phyloP scores from a whole-genome alignment of 148 eudicot genomes.

The Camellia japonica region DNA sequence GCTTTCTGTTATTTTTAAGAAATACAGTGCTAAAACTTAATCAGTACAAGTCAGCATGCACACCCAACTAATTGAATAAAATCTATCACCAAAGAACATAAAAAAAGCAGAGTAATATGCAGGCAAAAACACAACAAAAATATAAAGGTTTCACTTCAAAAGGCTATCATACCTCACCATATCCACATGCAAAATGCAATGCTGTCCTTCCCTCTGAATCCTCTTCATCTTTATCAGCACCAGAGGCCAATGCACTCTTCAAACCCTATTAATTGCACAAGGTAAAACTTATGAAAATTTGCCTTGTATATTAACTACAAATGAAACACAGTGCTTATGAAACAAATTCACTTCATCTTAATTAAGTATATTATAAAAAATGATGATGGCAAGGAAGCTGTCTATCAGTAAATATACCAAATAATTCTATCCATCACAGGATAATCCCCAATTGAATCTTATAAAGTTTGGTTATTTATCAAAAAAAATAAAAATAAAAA shows the following conservation, averaged over 20 bases:
- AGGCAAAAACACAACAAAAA: neutral
- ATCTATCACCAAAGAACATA: neutral
- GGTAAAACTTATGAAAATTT: neutral
- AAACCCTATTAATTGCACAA: constrained; percentile 45
- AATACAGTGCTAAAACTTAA: neutral
- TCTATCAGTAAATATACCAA: neutral
- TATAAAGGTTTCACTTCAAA: constrained; percentile 2
- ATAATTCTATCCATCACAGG: neutral
- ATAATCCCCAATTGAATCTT: neutral
- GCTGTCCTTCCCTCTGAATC: constrained; percentile 98
- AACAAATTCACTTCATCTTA: constrained; percentile 7
- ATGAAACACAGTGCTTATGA: neutral
- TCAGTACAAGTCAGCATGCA: neutral
- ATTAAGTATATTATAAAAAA: neutral
- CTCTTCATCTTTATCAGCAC: constrained; percentile 89
- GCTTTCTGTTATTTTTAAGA: neutral
- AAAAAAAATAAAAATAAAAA: too few relatives aligned
- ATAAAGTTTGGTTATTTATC: too few relatives aligned
- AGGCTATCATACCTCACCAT: constrained; percentile 77
- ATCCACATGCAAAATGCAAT: constrained; percentile 97
- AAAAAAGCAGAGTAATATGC: neutral
- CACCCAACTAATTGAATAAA: neutral
- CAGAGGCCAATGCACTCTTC: constrained; percentile 70
- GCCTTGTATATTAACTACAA: neutral
- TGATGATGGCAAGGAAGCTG: neutral